Percentiles rank a stretch among this genome's conserved stretches.
These are phyloP conservation scores for Ciborinia camelliae DNA, from an alignment of 2,329 filamentous ascomycete species.

Conservation along the genomic window DNA sequence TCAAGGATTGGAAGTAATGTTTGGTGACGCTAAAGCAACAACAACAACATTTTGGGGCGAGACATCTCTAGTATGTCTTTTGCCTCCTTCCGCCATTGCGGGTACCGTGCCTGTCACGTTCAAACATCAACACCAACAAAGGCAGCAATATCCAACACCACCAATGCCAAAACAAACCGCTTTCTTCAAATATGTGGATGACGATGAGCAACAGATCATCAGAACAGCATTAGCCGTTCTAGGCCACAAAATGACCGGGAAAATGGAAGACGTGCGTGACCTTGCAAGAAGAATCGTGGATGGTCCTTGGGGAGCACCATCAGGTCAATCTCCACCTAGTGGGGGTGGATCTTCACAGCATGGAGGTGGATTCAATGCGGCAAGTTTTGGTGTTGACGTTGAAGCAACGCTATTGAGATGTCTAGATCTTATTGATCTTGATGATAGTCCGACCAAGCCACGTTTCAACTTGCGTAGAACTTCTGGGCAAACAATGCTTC, in stretches of 20 bases:
- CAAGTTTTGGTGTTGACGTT: conserved; percentile 37
- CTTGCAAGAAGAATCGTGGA: conserved; percentile 60
- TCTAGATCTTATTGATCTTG: conserved; percentile 74
- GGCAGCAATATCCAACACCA: conserved; percentile 42
- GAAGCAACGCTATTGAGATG: conserved; percentile 58
- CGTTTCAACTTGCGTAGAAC: conserved; percentile 62
- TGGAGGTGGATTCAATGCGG: conserved; percentile 42
- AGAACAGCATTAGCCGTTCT: conserved; percentile 64
- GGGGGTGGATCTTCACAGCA: conserved; percentile 45
- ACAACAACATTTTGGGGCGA: conserved; percentile 63
- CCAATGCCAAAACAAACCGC: conserved; percentile 48
- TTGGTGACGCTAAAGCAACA: conserved; percentile 65
- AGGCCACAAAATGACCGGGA: conserved; percentile 61
- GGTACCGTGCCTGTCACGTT: conserved; percentile 60
- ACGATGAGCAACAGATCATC: conserved; percentile 66
- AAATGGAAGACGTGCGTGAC: conserved; percentile 58
- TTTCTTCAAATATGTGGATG: conserved; percentile 71
- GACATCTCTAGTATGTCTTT: conserved; percentile 59
- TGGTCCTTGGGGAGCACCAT: conserved; percentile 48
- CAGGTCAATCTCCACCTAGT: conserved; percentile 43
- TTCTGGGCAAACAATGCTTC: conserved; percentile 77
- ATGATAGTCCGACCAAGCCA: conserved; percentile 66
- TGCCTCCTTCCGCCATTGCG: conserved; percentile 56
- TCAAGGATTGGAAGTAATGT: conserved; percentile 77
- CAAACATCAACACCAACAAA: conserved; percentile 48